Conservation (phyloP, 345 rosid species). For the Salix purpurea region DNA sequence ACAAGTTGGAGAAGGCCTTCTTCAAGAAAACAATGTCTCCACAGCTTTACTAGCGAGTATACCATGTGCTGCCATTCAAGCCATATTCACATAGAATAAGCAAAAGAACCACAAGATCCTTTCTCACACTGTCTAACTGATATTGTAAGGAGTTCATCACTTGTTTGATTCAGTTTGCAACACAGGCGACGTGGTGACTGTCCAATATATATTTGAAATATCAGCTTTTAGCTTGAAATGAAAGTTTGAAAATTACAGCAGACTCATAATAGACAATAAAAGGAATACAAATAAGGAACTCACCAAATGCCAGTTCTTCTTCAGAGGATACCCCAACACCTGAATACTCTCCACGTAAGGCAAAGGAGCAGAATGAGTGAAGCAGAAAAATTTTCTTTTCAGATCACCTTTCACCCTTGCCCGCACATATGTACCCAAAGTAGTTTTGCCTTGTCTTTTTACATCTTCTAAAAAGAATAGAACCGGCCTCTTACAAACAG, state of each 20-base stretch:
- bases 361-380: constrained; percentile 57
- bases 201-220: constrained; percentile 5
- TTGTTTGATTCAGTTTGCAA: constrained; percentile 54
- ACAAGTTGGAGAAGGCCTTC: constrained; percentile 23
- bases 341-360: constrained; percentile 51
- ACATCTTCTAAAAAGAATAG: constrained; percentile 54
- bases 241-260: neutral
- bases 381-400: constrained; percentile 70
- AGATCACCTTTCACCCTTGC: constrained; percentile 50
- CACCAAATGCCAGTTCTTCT: constrained; percentile 82
- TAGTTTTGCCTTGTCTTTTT: constrained; percentile 40
- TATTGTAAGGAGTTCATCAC: constrained; percentile 46
- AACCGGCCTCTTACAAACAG: constrained; percentile 53
- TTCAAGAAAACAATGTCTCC: constrained; percentile 28
- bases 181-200: constrained; percentile 80
- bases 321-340: constrained; percentile 51
- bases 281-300: constrained; percentile 7
- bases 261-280: neutral
- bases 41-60: neutral
- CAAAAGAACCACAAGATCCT: constrained; percentile 43
- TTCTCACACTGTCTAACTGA: constrained; percentile 67
- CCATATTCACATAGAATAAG: constrained; percentile 37
- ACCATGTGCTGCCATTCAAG: constrained; percentile 18
- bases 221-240: neutral
- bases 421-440: constrained; percentile 52